Conservation (phyloP, 768 basidiomycete species). For the Cyathus striatus region DNA sequence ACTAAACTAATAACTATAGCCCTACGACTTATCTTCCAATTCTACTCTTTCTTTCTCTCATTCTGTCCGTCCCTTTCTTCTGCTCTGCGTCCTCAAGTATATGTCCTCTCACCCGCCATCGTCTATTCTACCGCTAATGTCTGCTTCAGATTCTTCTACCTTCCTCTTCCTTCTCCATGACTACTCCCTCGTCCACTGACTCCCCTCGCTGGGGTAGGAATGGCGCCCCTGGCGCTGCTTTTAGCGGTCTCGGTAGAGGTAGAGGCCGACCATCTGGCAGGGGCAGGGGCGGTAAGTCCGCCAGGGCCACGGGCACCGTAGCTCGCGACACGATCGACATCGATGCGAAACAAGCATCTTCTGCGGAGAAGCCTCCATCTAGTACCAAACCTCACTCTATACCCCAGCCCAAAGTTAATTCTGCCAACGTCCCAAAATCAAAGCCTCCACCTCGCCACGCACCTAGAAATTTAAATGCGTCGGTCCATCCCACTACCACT, state of each 20-base stretch:
- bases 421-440: constrained; percentile 8
- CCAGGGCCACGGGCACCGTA: constrained; percentile 20
- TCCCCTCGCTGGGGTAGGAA: constrained; percentile 38
- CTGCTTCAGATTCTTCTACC: constrained; percentile 29
- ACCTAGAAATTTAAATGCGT: constrained; percentile 24
- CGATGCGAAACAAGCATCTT: constrained; percentile 7
- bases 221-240: constrained; percentile 44
- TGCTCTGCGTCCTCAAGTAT: too few relatives aligned
- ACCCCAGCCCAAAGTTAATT: too few relatives aligned
- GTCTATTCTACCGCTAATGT: too few relatives aligned
- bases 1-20: too few relatives aligned
- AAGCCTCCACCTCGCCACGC: constrained; percentile 28
- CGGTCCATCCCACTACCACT: constrained; percentile 15
- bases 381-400: constrained; percentile 9
- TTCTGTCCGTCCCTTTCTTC: too few relatives aligned
- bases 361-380: constrained; percentile 3
- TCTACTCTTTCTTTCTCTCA: too few relatives aligned
- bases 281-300: constrained; percentile 21
- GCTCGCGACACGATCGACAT: constrained; percentile 10
- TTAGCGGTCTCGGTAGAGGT: constrained; percentile 35
- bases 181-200: constrained; percentile 24
- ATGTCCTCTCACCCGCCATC: too few relatives aligned
- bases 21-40: too few relatives aligned
- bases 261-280: constrained; percentile 33
- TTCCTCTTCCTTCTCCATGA: constrained; percentile 17